phyloP scores from a whole-genome alignment of 768 basidiomycete species.

The Coprinellus aureogranulatus region DNA sequence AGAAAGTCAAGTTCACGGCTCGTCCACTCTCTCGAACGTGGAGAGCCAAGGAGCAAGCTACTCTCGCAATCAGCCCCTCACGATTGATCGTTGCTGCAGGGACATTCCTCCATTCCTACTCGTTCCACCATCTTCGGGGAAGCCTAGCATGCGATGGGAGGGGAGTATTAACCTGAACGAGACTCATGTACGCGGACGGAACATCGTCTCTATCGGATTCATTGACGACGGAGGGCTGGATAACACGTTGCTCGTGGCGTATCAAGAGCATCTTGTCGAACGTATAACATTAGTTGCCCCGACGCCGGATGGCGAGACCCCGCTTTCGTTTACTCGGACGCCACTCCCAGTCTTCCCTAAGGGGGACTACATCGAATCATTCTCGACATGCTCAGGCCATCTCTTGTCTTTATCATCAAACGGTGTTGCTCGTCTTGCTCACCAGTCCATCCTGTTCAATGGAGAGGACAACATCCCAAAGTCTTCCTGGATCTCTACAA shows the following conservation, averaged over 20 bases:
- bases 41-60: slow-evolving; percentile 53
- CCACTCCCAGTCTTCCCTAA: slow-evolving; percentile 30
- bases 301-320: slow-evolving; percentile 11
- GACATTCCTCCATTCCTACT: slow-evolving; percentile 53
- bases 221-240: slow-evolving; percentile 43
- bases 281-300: slow-evolving; percentile 32
- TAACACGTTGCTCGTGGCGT: slow-evolving; percentile 51
- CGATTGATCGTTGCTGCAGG: slow-evolving; percentile 65
- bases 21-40: slow-evolving; percentile 63
- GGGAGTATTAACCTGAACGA: slow-evolving; percentile 39
- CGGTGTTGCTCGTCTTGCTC: slow-evolving; percentile 41
- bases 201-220: slow-evolving; percentile 57
- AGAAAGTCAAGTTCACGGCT: slow-evolving; percentile 49
- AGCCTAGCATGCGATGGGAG: slow-evolving; percentile 48
- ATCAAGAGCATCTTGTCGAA: slow-evolving; percentile 58
- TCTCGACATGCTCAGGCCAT: slow-evolving; percentile 44
- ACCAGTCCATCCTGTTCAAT: slow-evolving; percentile 3
- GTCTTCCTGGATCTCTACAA: slow-evolving; percentile 11
- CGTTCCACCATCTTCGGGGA: slow-evolving; percentile 35
- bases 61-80: slow-evolving; percentile 52
- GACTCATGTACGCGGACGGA: slow-evolving; percentile 31
- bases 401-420: slow-evolving; percentile 58
- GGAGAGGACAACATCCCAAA: background rate
- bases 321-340: slow-evolving; percentile 21
- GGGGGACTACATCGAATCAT: slow-evolving; percentile 53